phyloP scores from a whole-genome alignment of 2,329 filamentous ascomycete species.

The Aschersonia sp. region DNA sequence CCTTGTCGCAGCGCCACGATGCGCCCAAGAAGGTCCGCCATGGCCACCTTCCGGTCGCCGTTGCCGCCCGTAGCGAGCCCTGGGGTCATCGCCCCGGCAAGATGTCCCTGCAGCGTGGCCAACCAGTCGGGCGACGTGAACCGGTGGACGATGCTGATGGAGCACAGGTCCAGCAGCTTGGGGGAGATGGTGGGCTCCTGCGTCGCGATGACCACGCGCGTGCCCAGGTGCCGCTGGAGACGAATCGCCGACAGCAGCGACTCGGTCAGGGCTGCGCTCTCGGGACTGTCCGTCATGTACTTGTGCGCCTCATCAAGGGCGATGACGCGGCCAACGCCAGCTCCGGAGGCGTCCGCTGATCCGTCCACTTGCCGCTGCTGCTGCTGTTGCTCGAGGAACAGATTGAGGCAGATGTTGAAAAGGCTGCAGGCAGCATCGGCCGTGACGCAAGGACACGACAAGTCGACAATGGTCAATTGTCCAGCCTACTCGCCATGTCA shows the following conservation, averaged over 20 bases:
- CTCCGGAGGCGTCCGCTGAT: not conserved
- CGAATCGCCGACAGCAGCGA: conserved; percentile 49
- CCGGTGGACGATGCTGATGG: conserved; percentile 56
- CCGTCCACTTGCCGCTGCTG: no score
- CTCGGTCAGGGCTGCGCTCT: conserved; percentile 44
- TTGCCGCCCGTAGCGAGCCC: not conserved
- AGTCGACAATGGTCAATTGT: conserved; percentile 38
- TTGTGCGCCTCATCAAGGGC: conserved; percentile 71
- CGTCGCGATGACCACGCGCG: conserved; percentile 56
- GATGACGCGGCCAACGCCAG: conserved; percentile 39
- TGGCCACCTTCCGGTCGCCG: not conserved
- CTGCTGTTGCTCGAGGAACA: conserved; percentile 42
- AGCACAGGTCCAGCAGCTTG: conserved; percentile 55
- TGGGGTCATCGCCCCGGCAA: conserved; percentile 21
- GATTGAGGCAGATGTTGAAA: conserved; percentile 55
- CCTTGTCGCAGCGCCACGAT: conserved; percentile 28
- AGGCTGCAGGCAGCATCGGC: conserved; percentile 52
- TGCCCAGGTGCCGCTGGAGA: conserved; percentile 54
- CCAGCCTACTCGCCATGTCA: conserved; percentile 8
- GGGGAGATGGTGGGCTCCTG: conserved; percentile 64
- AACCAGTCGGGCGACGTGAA: conserved; percentile 57
- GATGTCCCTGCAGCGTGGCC: conserved; percentile 22
- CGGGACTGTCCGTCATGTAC: conserved; percentile 44
- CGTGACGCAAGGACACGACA: conserved; percentile 59
- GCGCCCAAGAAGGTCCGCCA: conserved; percentile 20